These are phyloP conservation scores for Microstegium vimineum DNA, from an alignment of 176 grass and related monocot genomes.

Conservation along the genomic window DNA sequence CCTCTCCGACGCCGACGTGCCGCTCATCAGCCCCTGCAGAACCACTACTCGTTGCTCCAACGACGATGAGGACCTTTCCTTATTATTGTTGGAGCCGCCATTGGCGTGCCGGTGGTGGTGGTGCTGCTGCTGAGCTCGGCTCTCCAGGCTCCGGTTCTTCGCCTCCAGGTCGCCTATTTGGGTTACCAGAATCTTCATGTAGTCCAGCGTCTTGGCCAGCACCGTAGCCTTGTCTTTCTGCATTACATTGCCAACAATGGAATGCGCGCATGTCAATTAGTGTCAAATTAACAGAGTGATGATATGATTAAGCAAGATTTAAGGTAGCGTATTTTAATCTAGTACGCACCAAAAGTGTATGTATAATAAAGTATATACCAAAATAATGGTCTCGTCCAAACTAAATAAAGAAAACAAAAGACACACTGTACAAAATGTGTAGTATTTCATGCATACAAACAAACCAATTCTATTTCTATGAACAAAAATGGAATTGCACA, in stretches of 20 bases:
- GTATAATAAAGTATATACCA: background rate
- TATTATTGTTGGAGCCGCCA: background rate
- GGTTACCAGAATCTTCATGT: slow-evolving; percentile 50
- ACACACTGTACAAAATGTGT: background rate
- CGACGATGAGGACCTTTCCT: background rate
- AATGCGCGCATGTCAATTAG: background rate
- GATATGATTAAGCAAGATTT: background rate
- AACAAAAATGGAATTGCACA: background rate
- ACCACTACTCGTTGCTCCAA: background rate
- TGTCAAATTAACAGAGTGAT: background rate
- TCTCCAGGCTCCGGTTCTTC: slow-evolving; percentile 52
- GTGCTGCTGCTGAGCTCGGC: slow-evolving; percentile 23
- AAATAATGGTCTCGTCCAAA: background rate
- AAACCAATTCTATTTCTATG: background rate
- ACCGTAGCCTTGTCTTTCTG: slow-evolving; percentile 81
- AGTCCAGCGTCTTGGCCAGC: slow-evolving; percentile 57
- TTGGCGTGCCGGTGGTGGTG: background rate
- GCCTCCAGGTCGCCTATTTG: slow-evolving; percentile 53
- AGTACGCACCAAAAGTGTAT: no score
- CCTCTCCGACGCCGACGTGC: slow-evolving; percentile 19
- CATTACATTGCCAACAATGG: background rate
- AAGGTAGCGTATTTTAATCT: background rate
- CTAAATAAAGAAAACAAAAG: background rate
- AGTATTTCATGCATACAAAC: background rate
- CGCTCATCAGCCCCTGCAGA: background rate